Base-by-base conservation (phyloP, 768 basidiomycete genomes). In the Dictyophora rubrovolvata region DNA sequence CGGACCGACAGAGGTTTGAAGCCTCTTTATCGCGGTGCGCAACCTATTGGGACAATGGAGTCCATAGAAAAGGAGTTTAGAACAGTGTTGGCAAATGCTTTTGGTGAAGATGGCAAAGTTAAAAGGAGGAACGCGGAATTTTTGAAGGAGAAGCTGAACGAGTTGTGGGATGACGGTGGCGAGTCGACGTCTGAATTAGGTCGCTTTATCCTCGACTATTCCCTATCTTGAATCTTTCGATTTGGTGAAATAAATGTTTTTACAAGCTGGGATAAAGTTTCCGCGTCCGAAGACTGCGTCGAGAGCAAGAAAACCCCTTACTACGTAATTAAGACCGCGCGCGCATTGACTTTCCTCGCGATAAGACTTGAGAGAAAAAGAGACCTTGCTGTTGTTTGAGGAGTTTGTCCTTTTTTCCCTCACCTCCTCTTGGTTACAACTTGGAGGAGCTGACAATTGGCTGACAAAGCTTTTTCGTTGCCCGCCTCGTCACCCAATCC, bases 101-200 rank as follows among this genome's bases (percentile, higher is more conserved):
- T 64, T 18, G 65, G 69, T 0, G 62, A 60, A 35, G 69, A 69
- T 20, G 69, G 69, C 1, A 54, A 20, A 48, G 56, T 49, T 52
- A 69, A 68, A 61, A 62, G 67, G 9, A 60, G 48, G 23, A 66
- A 66, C 36, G 54, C 63, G 46, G 14, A 46, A 20, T 56, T 46
- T n/a, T 62, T 49, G 18, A 46, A 47, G 33, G 21, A 23, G 12
- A 56, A 48, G 33, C 54, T 60, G 28, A 18, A 17, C 18, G 20
- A 51, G 7, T 58, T 47, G 34, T 59, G 53, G 53, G 48, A 55
- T 36, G 46, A 55, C 16, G 53, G 50, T 11, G 61, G 61, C 23
- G 53, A 60, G 17, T 42, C 53, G 18, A 18, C 34, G 47, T 42
- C 9, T 28, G 52, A 60, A 16, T 36, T 60, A 11, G 18, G 48